Base-by-base conservation (phyloP, 1,284 basidiomycete genomes). In the Sparassis latifolia region DNA sequence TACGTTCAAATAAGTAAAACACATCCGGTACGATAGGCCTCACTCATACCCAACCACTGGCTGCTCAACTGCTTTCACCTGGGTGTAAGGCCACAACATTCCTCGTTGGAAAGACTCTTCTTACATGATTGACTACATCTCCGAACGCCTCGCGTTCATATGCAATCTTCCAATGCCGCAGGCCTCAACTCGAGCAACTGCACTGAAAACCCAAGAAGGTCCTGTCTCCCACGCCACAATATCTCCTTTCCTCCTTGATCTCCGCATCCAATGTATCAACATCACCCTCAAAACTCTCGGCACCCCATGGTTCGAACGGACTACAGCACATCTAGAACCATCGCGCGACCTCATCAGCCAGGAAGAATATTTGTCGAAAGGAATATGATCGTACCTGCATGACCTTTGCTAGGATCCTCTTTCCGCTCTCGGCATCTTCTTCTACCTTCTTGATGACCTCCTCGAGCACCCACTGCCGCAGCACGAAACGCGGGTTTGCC, bases 401-500 rank as follows among this genome's bases (percentile, higher is more conserved):
- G 10, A 92, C 82, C 63, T 90, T 87, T 30, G 78, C 80, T 33
- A 94, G 70, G 12, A 86, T 72, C 53, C 75, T 69, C 68, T 77
- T 79, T 52, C 86, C 83, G 55, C 69, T 75, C 27, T 72, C 69
- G 6, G 69, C 62, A 60, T 89, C 84, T 48, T 67, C 68, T 62
- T 92, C 88, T 3, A 89, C 77, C 56, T 78, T 79, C 55, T 70
- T 69, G 63, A 95, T 95, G 31, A 90, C 82, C 62, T 96, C 92
- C 64, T 97, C 92, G 31, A 97, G 74, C 2, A 97, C 72, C 94
- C 94, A 97, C 68, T 97, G 94, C 52, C 94, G 75, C 52, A 97
- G 69, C 38, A 95, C 82, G 66, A 97, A 97, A 32, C 92, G 76
- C 10, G 94, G 94, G 62, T 97, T 97, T 27, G 75, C 80, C 7